phyloP scores from a whole-genome alignment of 352 stramenopile genomes.

The Globisporangium cylindrosporum region DNA sequence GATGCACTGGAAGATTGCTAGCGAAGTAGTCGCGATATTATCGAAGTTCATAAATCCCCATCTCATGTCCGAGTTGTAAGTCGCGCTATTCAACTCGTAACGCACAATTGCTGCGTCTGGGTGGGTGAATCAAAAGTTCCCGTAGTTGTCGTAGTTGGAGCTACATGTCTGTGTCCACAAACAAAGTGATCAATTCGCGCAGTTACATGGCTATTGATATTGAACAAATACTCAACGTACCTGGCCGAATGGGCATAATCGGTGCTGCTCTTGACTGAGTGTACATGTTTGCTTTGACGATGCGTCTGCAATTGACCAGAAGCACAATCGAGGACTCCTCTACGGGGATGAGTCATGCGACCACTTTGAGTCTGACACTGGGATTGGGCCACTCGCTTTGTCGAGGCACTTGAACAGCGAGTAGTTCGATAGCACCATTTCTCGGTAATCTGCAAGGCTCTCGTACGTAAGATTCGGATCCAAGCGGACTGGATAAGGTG shows the following conservation, averaged over 20 bases:
- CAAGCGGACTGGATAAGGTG: slow-evolving; percentile 57
- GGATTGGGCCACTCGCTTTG: slow-evolving; percentile 29
- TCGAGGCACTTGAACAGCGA: slow-evolving; percentile 36
- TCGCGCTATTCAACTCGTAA: slow-evolving; percentile 33
- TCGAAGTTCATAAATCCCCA: slow-evolving; percentile 90
- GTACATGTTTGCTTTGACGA: slow-evolving; percentile 53
- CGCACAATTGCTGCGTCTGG: slow-evolving; percentile 31
- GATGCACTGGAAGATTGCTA: slow-evolving; percentile 90
- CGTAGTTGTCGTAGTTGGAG: slow-evolving; percentile 58
- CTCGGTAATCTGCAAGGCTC: slow-evolving; percentile 32
- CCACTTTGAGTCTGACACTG: slow-evolving; percentile 31
- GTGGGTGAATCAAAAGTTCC: slow-evolving; percentile 67
- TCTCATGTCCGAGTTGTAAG: slow-evolving; percentile 75
- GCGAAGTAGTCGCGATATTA: slow-evolving; percentile 72
- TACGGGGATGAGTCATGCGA: slow-evolving; percentile 52
- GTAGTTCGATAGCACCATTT: slow-evolving; percentile 30
- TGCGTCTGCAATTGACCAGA: slow-evolving; percentile 88
- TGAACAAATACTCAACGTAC: slow-evolving; percentile 13
- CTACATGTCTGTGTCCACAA: slow-evolving; percentile 36
- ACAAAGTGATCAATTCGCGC: background rate
- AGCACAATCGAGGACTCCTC: slow-evolving; percentile 67
- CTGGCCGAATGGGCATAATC: slow-evolving; percentile 36
- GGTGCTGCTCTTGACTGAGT: slow-evolving; percentile 29
- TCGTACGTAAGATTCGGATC: slow-evolving; percentile 30
- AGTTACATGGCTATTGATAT: background rate